phyloP scores from a whole-genome alignment of 441 rosid species.

The Biscutella laevigata region DNA sequence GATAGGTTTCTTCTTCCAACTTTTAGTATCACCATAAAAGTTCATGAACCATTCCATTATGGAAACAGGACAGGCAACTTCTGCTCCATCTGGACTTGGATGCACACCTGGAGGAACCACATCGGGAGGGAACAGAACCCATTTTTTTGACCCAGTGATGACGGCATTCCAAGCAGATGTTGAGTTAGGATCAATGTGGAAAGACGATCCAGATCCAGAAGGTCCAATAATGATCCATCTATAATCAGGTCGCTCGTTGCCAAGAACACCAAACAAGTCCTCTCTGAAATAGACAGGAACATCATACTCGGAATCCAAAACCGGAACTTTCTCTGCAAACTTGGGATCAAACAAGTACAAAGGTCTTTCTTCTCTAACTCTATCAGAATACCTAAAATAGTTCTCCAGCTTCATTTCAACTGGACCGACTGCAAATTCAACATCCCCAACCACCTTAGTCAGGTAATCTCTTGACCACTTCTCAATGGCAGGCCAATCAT shows the following conservation, averaged over 20 bases:
- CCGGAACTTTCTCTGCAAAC: slow-evolving; percentile 67
- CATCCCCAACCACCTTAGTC: slow-evolving; percentile 41
- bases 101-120: slow-evolving; percentile 90
- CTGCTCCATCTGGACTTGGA: slow-evolving; percentile 95
- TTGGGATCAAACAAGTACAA: slow-evolving; percentile 90
- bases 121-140: slow-evolving; percentile 93
- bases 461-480: slow-evolving; percentile 80
- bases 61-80: slow-evolving; percentile 97
- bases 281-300: slow-evolving; percentile 76
- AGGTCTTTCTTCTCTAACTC: slow-evolving; percentile 75
- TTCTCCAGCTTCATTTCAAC: slow-evolving; percentile 75
- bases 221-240: slow-evolving; percentile 94
- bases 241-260: slow-evolving; percentile 73
- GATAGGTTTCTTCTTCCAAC: slow-evolving; percentile 64
- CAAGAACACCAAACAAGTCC: slow-evolving; percentile 79
- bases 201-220: slow-evolving; percentile 85
- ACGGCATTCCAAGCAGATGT: slow-evolving; percentile 98
- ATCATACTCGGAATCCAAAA: slow-evolving; percentile 56
- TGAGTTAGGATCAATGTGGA: slow-evolving; percentile 95
- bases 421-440: slow-evolving; percentile 64
- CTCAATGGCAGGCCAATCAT: slow-evolving; percentile 53
- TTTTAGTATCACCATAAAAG: slow-evolving; percentile 68
- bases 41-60: slow-evolving; percentile 98
- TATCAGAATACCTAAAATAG: slow-evolving; percentile 64
- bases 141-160: slow-evolving; percentile 67